Evolutionary conservation across 2,329 filamentous ascomycete genomes (phyloP).

Genomic region (Trichophyton mentagrophytes): DNA sequence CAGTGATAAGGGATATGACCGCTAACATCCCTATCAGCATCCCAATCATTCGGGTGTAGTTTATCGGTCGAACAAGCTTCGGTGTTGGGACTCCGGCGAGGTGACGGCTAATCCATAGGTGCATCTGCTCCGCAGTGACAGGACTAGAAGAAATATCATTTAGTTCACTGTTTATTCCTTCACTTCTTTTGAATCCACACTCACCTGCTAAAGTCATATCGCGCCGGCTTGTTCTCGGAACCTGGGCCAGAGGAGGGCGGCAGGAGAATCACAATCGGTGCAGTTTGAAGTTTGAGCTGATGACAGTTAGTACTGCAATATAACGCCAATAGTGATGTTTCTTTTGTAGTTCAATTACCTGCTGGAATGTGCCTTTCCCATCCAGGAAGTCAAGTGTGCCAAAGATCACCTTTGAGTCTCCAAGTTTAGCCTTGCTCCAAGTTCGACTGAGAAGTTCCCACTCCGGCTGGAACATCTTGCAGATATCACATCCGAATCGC

Average conservation of each 20-base stretch:
- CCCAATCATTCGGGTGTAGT: constrained; percentile 65
- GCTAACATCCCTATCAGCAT: constrained; percentile 58
- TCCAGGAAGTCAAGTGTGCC: constrained; percentile 77
- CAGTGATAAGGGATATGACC: constrained; percentile 52
- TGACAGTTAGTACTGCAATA: background rate
- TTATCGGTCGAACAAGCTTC: constrained; percentile 67
- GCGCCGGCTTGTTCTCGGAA: constrained; percentile 57
- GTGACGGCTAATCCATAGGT: constrained; percentile 65
- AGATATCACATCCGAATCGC: constrained; percentile 74
- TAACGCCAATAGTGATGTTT: background rate
- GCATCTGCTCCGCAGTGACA: constrained; percentile 62
- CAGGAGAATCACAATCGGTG: constrained; percentile 79
- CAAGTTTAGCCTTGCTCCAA: constrained; percentile 66
- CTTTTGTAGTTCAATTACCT: constrained; percentile 40
- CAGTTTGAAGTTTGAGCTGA: constrained; percentile 85
- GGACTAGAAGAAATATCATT: constrained; percentile 38
- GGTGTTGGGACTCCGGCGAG: constrained; percentile 69
- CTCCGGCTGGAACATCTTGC: constrained; percentile 83
- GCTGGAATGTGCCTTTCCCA: constrained; percentile 73
- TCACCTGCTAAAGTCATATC: constrained; percentile 83
- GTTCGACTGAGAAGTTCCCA: constrained; percentile 78
- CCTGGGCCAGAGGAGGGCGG: constrained; percentile 53
- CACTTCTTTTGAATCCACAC: constrained; percentile 15
- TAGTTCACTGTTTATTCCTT: background rate
- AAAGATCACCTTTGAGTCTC: constrained; percentile 51